Percentiles rank a stretch among this genome's conserved stretches.
Evolutionary conservation across 345 rosid species (phyloP).

Genomic region (Pugionium dolabratum): DNA sequence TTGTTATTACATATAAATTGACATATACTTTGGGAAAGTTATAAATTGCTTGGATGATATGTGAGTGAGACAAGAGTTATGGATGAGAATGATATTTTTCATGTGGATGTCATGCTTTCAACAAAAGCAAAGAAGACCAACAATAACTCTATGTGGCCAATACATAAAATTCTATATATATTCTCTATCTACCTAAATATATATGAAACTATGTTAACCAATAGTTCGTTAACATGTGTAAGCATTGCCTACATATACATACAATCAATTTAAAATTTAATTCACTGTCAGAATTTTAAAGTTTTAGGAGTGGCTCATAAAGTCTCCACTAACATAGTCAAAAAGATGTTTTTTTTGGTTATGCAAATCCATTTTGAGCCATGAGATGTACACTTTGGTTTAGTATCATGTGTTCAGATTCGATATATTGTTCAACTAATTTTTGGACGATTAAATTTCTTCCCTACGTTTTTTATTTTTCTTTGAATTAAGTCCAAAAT

Average conservation of each 20-base stretch:
- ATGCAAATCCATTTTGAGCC: constrained; percentile 53
- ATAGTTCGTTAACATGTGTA: constrained; percentile 25
- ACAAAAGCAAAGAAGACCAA: constrained; percentile 36
- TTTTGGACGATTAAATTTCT: constrained; percentile 9
- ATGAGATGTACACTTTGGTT: constrained; percentile 60
- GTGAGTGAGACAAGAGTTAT: constrained; percentile 38
- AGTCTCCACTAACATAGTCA: constrained; percentile 60
- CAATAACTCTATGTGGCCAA: constrained; percentile 39
- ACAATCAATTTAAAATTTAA: constrained; percentile 17
- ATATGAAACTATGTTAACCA: constrained; percentile 23
- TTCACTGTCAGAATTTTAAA: constrained; percentile 35
- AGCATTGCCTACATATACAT: constrained; percentile 32
- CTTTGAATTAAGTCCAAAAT: neutral
- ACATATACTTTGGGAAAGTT: constrained; percentile 31
- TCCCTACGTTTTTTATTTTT: neutral
- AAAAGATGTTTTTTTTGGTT: constrained; percentile 44
- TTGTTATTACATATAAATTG: constrained; percentile 8
- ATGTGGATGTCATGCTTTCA: constrained; percentile 43
- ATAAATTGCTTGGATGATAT: constrained; percentile 42
- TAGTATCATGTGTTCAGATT: constrained; percentile 36
- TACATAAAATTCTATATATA: constrained; percentile 29
- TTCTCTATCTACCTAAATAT: constrained; percentile 31
- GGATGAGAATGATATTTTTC: constrained; percentile 44
- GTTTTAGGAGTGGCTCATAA: constrained; percentile 39
- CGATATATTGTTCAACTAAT: constrained; percentile 20